Evolutionary conservation across 139 green algal genomes (phyloP), one percentile per base, ranked within the genome.

Genomic region (Picochlorum sp.): DNA sequence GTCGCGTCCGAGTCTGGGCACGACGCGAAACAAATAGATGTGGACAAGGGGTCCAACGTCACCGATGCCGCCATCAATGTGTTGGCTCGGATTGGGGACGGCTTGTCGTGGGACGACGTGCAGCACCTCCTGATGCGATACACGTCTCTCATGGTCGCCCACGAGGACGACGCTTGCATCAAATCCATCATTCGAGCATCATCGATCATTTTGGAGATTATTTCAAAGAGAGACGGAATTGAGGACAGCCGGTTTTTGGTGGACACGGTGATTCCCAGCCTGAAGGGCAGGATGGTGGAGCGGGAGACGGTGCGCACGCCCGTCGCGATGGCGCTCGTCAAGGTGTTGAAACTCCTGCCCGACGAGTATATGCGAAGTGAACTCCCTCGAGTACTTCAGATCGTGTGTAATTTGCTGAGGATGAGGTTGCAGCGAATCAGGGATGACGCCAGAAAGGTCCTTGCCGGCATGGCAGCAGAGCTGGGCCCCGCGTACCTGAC

Each of bases 271-370:
- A 61, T 95, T 76, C 87, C 87, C 0, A 66, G 66, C 14, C 73
- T 94, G 62, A 74, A 76, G 38, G 51, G 44, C 10, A 65, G 76
- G 50, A 68, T 92, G 52, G 74, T 91, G 4, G 50, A 44, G 8
- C 30, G 54, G 6, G 71, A 87, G 59, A 72, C 56, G 1, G 80
- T 87, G 28, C 66, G 88, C 1, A 78, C 85, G 9, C 82, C 84
- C 15, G 85, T 95, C 49, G 88, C 84, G 3, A 62, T 92, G 51
- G 89, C 88, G 15, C 45, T 95, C 7, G 82, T 92, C 20, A 90
- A 92, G 73, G 69, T 94, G 45, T 71, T 92, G 34, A 78, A 78
- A 65, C 74, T 89, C 61, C 80, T 96, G 64, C 89, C 89, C 5
- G 45, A 63, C 20, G 74, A 73, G 30, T 79, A 74, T n/a, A 76